A percentile compares a stretch with the other conserved stretches of the same genome.
Evolutionary conservation across 345 rosid genomes (phyloP).

Genomic region (Bretschneidera sinensis): DNA sequence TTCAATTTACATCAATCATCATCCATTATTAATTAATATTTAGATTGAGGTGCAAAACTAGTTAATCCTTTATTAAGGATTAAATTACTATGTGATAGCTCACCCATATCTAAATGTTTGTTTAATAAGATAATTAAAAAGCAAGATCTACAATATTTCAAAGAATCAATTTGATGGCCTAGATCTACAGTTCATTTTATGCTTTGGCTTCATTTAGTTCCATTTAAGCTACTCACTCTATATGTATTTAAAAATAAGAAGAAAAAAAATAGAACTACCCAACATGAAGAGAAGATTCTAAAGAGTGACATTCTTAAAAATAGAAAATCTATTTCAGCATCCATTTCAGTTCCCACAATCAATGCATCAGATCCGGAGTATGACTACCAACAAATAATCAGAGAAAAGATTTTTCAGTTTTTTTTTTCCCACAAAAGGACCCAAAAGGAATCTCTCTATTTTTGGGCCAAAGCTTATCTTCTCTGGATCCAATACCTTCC

Average conservation of each 20-base stretch:
- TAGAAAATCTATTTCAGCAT: conserved; percentile 9
- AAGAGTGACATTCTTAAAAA: conserved; percentile 1
- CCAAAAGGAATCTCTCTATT: conserved; percentile 25
- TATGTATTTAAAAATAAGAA: neutral
- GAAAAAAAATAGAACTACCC: neutral
- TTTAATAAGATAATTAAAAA: too few species aligned
- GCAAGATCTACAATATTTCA: too few species aligned
- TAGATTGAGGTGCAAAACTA: too few species aligned
- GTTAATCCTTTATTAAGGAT: too few species aligned
- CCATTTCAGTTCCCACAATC: conserved; percentile 22
- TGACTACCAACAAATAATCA: conserved; percentile 12
- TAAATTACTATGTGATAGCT: too few species aligned
- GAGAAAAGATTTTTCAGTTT: neutral
- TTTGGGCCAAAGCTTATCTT: conserved; percentile 28
- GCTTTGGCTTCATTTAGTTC: too few species aligned
- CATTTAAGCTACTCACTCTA: too few species aligned
- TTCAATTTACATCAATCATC: too few species aligned
- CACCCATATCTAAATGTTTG: too few species aligned
- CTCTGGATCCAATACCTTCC: conserved; percentile 28
- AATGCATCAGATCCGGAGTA: conserved; percentile 31
- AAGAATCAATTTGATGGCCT: too few species aligned
- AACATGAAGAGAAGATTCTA: conserved; percentile 10
- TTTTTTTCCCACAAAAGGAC: neutral
- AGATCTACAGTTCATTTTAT: too few species aligned
- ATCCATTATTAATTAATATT: too few species aligned